Conservation (phyloP, 2,329 filamentous ascomycete genomes). For the Xenosphaeropsis pyriputrescens region DNA sequence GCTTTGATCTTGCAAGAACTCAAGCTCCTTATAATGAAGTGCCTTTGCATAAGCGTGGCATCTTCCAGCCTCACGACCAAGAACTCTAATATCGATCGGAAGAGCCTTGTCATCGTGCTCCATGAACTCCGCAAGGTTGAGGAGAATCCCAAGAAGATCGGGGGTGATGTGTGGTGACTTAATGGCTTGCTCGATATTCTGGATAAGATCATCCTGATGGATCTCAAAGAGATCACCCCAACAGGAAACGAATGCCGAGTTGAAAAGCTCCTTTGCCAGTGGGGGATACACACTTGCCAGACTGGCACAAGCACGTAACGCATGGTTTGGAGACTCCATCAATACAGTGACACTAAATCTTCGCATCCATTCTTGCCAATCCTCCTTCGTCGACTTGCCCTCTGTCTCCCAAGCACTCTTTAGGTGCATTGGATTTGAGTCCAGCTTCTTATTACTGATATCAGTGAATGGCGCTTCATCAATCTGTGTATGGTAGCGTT, state of each 20-base stretch:
- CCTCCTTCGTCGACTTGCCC: constrained; percentile 92
- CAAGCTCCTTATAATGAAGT: constrained; percentile 95
- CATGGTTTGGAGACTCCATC: constrained; percentile 91
- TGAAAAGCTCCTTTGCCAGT: constrained; percentile 87
- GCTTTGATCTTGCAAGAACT: constrained; percentile 96
- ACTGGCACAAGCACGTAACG: constrained; percentile 81
- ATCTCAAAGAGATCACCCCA: constrained; percentile 97
- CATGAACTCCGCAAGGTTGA: constrained; percentile 99
- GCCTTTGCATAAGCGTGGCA: constrained; percentile 98
- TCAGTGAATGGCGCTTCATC: constrained; percentile 76
- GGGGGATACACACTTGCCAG: constrained; percentile 85
- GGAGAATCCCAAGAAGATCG: constrained; percentile 81
- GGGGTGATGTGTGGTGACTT: constrained; percentile 92
- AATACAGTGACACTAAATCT: constrained; percentile 91
- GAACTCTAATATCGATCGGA: constrained; percentile 88
- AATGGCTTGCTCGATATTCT: constrained; percentile 89
- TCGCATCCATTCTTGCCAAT: constrained; percentile 99
- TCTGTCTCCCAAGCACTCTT: constrained; percentile 96
- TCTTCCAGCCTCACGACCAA: constrained; percentile 88
- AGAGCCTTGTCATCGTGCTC: constrained; percentile 98
- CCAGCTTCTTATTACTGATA: constrained; percentile 80
- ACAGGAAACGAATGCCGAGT: constrained; percentile 96
- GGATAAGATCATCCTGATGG: constrained; percentile 92
- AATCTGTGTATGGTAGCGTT: constrained; percentile 60
- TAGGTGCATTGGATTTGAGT: constrained; percentile 93